Conservation (phyloP, 1,284 basidiomycete genomes). For the Marasmius sp. region DNA sequence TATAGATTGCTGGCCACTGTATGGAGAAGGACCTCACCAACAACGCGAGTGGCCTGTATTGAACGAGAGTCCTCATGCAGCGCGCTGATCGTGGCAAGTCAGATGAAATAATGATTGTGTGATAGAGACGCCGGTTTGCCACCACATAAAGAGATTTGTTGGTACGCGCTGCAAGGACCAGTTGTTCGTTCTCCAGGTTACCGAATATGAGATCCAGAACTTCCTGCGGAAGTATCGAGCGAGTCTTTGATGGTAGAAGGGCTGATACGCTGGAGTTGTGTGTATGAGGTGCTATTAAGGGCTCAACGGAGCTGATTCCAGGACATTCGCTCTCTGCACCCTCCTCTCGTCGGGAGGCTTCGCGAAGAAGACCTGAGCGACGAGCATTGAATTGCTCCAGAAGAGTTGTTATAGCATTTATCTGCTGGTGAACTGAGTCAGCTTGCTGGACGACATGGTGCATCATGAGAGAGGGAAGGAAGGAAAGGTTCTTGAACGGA, state of each 20-base stretch:
- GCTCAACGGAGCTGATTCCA: too few species aligned
- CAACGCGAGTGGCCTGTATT: slow-evolving; percentile 29
- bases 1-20: slow-evolving; percentile 34
- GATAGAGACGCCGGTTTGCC: slow-evolving; percentile 46
- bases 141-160: slow-evolving; percentile 40
- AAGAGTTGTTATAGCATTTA: slow-evolving; percentile 8
- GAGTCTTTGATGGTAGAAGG: not conserved
- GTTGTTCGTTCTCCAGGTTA: slow-evolving; percentile 28
- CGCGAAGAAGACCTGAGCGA: slow-evolving; percentile 4
- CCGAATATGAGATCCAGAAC: slow-evolving; percentile 45
- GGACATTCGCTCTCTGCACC: not conserved
- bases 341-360: slow-evolving; percentile 5
- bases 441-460: slow-evolving; percentile 9
- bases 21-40: slow-evolving; percentile 46
- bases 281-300: too few species aligned
- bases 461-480: not conserved
- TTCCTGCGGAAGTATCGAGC: slow-evolving; percentile 44
- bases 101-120: slow-evolving; percentile 35
- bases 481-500: slow-evolving; percentile 4
- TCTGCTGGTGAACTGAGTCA: slow-evolving; percentile 11
- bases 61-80: slow-evolving; percentile 41
- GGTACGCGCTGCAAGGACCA: slow-evolving; percentile 24
- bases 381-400: slow-evolving; percentile 11
- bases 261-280: not conserved
- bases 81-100: slow-evolving; percentile 24